Evolutionary conservation across 352 stramenopile genomes (phyloP).

Genomic region (Saprolegnia diclina): DNA sequence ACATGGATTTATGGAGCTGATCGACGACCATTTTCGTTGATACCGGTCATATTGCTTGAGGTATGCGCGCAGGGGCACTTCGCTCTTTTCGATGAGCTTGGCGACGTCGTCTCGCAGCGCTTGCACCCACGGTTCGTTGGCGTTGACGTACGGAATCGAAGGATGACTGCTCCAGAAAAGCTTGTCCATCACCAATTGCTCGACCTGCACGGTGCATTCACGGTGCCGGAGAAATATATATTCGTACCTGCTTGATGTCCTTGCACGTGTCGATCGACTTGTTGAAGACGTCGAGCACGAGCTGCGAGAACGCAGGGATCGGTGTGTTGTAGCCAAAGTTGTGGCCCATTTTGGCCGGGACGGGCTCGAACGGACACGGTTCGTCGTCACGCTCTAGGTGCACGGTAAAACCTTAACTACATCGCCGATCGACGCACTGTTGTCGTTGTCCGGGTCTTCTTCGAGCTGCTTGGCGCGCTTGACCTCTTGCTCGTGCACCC

Average conservation of each 20-base stretch:
- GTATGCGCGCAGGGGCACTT: conserved; percentile 73
- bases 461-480: conserved; percentile 6
- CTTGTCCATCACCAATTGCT: conserved; percentile 91
- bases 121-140: conserved; percentile 52
- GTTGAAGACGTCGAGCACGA: conserved; percentile 74
- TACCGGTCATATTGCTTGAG: conserved; percentile 76
- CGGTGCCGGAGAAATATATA: conserved; percentile 68
- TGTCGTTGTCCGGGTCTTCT: conserved; percentile 29
- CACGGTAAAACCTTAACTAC: no score
- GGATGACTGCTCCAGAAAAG: conserved; percentile 94
- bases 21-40: no score
- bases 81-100: conserved; percentile 43
- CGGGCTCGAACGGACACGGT: conserved; percentile 49
- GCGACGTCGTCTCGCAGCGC: conserved; percentile 47
- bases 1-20: conserved; percentile 71
- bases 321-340: conserved; percentile 76
- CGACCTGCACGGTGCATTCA: conserved; percentile 83
- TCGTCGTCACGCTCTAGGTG: conserved; percentile 56
- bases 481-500: conserved; percentile 34
- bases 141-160: conserved; percentile 78
- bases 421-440: conserved; percentile 46
- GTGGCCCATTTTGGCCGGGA: conserved; percentile 42
- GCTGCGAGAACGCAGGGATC: conserved; percentile 64
- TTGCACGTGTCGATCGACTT: conserved; percentile 79
- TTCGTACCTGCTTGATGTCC: conserved; percentile 74